Conservation (phyloP, 164 flowering plant genomes). For the Saururus chinensis region DNA sequence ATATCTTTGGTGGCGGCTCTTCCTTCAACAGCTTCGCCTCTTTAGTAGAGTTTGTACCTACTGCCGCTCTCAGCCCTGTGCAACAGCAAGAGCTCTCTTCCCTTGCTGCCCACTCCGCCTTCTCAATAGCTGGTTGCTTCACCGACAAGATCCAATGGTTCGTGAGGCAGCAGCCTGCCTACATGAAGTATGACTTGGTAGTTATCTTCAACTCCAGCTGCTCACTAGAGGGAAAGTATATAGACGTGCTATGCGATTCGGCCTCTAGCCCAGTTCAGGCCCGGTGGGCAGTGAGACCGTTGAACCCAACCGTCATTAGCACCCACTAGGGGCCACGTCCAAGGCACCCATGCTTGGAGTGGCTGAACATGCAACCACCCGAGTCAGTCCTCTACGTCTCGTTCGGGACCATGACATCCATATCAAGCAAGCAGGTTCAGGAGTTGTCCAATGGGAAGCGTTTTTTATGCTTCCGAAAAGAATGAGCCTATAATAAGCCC, state of each 20-base stretch:
- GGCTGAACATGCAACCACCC: slow-evolving; percentile 41
- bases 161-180: not conserved
- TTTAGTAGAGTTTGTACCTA: slow-evolving; percentile 10
- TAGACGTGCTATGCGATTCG: slow-evolving; percentile 21
- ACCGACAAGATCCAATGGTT: no score
- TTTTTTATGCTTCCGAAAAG: no score
- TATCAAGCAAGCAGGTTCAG: slow-evolving; percentile 26
- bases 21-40: no score
- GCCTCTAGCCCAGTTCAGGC: not conserved
- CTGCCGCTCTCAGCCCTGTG: slow-evolving; percentile 7
- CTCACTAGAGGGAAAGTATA: slow-evolving; percentile 28
- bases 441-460: no score
- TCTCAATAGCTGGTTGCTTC: no score
- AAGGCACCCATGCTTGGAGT: slow-evolving; percentile 21
- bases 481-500: no score
- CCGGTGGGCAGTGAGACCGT: slow-evolving; percentile 53
- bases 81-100: not conserved
- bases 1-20: slow-evolving; percentile 34
- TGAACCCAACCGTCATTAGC: slow-evolving; percentile 6
- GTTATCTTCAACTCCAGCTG: slow-evolving; percentile 37
- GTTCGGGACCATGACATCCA: slow-evolving; percentile 43
- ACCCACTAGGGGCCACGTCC: slow-evolving; percentile 17
- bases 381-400: slow-evolving; percentile 45
- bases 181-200: slow-evolving; percentile 16
- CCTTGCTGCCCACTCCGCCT: no score